Percentiles rank a stretch among this genome's conserved stretches.
Evolutionary conservation across 106 monocot genomes (phyloP).

Genomic region (Alisma plantagoaquatica): DNA sequence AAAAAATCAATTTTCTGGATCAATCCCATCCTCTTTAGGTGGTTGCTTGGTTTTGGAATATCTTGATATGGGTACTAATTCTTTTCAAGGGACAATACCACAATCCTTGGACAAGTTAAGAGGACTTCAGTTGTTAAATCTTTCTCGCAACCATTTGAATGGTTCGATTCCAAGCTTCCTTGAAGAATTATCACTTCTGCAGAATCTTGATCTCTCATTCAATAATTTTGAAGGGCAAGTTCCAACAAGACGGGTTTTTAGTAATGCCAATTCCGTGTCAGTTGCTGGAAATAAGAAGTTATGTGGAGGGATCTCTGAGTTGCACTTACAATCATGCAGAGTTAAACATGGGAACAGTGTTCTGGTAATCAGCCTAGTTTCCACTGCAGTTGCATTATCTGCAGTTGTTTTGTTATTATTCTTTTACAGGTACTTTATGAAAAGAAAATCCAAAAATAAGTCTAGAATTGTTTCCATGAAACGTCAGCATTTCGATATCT

Average conservation of each 20-base stretch:
- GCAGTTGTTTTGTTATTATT: neutral
- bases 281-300: neutral
- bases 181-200: neutral
- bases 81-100: neutral
- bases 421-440: neutral
- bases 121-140: neutral
- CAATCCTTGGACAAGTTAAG: neutral
- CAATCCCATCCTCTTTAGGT: neutral
- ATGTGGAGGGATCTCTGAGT: neutral
- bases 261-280: neutral
- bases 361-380: no score
- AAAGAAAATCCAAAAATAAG: neutral
- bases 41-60: neutral
- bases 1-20: neutral
- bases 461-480: neutral
- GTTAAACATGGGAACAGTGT: neutral
- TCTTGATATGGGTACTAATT: neutral
- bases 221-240: conserved; percentile 7
- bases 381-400: neutral
- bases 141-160: neutral
- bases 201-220: conserved; percentile 6
- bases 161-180: neutral
- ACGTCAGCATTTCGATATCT: neutral
- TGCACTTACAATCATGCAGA: neutral
- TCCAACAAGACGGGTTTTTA: neutral